Percentiles rank a stretch among this genome's conserved stretches.
phyloP scores from a whole-genome alignment of 768 basidiomycete species.

The Rhodotorula babjevae region DNA sequence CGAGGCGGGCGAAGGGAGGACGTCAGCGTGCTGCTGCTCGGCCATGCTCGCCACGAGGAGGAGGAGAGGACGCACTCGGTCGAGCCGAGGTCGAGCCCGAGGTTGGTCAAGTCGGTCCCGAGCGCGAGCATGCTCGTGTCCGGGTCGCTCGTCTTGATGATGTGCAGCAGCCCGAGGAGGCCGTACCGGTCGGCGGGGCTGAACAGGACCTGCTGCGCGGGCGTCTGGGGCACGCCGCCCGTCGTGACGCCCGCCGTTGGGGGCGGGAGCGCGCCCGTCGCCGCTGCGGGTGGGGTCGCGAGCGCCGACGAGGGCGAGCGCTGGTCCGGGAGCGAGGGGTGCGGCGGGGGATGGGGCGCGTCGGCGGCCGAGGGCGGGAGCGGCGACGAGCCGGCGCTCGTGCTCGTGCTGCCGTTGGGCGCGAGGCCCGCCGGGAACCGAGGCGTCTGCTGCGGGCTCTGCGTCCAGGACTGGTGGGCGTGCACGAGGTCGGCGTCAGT shows the following conservation, averaged over 20 bases:
- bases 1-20: no score
- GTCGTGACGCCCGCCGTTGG: conserved; percentile 17
- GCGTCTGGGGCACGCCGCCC: conserved; percentile 61
- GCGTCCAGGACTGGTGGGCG: conserved; percentile 8
- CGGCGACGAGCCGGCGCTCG: conserved; percentile 18
- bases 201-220: conserved; percentile 86
- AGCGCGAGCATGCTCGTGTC: conserved; percentile 76
- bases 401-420: conserved; percentile 19
- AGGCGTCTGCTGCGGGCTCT: conserved; percentile 16
- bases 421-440: conserved; percentile 12
- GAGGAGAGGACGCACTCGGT: conserved; percentile 61
- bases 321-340: conserved; percentile 12
- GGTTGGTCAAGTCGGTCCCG: conserved; percentile 83
- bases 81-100: conserved; percentile 83
- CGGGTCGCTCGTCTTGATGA: conserved; percentile 74
- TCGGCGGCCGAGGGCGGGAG: not conserved
- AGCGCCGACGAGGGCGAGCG: conserved; percentile 39
- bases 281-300: conserved; percentile 34
- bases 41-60: not conserved
- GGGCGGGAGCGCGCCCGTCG: conserved; percentile 2
- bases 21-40: no score
- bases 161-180: conserved; percentile 72
- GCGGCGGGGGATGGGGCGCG: conserved; percentile 3
- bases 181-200: conserved; percentile 96
- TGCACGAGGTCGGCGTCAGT: no score